phyloP scores from a whole-genome alignment of 805 yeast genomes.

The Priceomyces medius region DNA sequence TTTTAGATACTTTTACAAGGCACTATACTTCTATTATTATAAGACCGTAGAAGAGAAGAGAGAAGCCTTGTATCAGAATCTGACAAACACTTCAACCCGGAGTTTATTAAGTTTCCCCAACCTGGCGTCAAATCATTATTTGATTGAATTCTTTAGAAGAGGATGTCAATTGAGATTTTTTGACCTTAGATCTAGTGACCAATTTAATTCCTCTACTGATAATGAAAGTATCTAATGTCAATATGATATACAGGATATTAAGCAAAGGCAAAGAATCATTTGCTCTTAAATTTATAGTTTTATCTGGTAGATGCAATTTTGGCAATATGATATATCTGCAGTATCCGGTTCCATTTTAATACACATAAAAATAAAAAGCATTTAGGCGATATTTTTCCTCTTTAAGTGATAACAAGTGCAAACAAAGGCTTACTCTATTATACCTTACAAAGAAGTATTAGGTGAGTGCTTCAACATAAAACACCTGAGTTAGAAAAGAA shows the following conservation, averaged over 20 bases:
- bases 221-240: background rate
- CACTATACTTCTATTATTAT: conserved; percentile 15
- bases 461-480: no score
- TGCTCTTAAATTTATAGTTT: background rate
- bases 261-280: no score
- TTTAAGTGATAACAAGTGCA: background rate
- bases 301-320: background rate
- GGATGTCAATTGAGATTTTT: conserved; percentile 9
- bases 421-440: no score
- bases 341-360: background rate
- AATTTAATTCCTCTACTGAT: background rate
- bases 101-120: conserved; percentile 7
- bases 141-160: conserved; percentile 9
- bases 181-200: conserved; percentile 11
- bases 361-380: background rate
- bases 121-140: conserved; percentile 9
- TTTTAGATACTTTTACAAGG: conserved; percentile 17
- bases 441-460: no score
- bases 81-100: conserved; percentile 2
- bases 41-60: background rate
- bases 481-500: no score
- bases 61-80: background rate
- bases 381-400: background rate
- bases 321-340: background rate
- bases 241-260: no score